phyloP scores from a whole-genome alignment of 169 alveolate species.

The Babesia bigemina region DNA sequence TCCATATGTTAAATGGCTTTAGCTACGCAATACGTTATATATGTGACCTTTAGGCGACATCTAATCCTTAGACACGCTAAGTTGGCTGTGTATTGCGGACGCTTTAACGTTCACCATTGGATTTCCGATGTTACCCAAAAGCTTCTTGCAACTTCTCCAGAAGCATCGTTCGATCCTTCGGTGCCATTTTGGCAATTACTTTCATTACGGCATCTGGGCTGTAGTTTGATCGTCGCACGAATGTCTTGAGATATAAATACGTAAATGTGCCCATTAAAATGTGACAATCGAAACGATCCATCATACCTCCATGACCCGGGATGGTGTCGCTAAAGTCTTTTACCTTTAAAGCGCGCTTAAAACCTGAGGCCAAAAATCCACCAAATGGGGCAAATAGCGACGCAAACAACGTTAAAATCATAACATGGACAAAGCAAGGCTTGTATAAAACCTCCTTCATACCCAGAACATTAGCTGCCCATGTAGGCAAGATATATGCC shows the following conservation, averaged over 20 bases:
- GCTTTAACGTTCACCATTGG: neutral
- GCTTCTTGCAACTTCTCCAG: conserved; percentile 40
- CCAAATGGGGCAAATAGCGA: conserved; percentile 99
- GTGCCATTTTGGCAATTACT: conserved; percentile 40
- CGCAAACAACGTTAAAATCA: conserved; percentile 93
- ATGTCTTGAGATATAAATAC: conserved; percentile 78
- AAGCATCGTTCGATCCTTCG: conserved; percentile 33
- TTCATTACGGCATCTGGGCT: conserved; percentile 52
- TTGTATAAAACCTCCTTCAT: conserved; percentile 4
- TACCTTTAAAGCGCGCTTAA: conserved; percentile 96
- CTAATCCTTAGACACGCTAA: too few relatives aligned
- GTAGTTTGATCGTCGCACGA: conserved; percentile 42
- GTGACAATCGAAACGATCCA: conserved; percentile 99
- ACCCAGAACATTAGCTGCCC: conserved; percentile 7
- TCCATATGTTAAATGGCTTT: too few relatives aligned
- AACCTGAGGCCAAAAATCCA: conserved; percentile 99
- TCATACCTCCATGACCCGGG: conserved; percentile 99
- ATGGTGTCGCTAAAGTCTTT: conserved; percentile 97
- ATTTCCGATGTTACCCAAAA: conserved; percentile 1
- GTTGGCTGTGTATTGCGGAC: too few relatives aligned
- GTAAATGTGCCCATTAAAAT: conserved; percentile 88
- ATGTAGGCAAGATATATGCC: conserved; percentile 26
- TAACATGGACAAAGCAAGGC: conserved; percentile 84
- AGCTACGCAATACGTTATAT: too few relatives aligned
- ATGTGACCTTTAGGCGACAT: too few relatives aligned